A percentile compares a stretch with the other conserved stretches of the same genome.
These are phyloP conservation scores for Chaetomiaceae sp. DNA, from an alignment of 2,329 filamentous ascomycete genomes.

Conservation along the genomic window DNA sequence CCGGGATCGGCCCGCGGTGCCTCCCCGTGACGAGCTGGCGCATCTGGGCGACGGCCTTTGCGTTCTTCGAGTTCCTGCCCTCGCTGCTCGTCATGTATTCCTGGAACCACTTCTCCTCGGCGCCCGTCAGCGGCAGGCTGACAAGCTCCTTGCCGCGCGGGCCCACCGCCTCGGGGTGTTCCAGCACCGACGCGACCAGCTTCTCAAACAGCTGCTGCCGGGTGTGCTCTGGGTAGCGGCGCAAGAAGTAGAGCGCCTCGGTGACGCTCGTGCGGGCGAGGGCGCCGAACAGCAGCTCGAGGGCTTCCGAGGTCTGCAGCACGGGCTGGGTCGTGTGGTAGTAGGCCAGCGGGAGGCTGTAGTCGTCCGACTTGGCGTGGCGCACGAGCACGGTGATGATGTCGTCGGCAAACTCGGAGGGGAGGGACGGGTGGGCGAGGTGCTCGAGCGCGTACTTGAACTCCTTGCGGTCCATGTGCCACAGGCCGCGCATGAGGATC, in stretches of 20 bases:
- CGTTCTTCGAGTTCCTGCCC: slow-evolving; percentile 53
- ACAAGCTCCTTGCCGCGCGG: slow-evolving; percentile 64
- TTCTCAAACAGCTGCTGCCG: slow-evolving; percentile 63
- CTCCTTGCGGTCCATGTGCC: slow-evolving; percentile 69
- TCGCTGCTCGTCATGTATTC: slow-evolving; percentile 61
- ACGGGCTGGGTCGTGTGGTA: slow-evolving; percentile 71
- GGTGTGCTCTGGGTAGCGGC: slow-evolving; percentile 56
- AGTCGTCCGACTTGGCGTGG: slow-evolving; percentile 52
- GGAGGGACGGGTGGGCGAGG: slow-evolving; percentile 73
- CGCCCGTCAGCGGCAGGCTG: slow-evolving; percentile 63
- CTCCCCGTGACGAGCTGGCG: slow-evolving; percentile 24
- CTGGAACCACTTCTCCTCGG: slow-evolving; percentile 72
- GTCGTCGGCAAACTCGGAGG: slow-evolving; percentile 75
- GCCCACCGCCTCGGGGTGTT: slow-evolving; percentile 36
- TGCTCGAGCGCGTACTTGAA: slow-evolving; percentile 68
- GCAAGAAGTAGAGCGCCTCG: slow-evolving; percentile 69
- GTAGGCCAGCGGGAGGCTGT: slow-evolving; percentile 67
- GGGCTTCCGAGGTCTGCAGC: slow-evolving; percentile 57
- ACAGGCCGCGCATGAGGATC: slow-evolving; percentile 76
- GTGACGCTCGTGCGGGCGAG: slow-evolving; percentile 62
- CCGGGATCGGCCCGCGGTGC: slow-evolving; percentile 7
- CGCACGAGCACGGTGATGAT: slow-evolving; percentile 67
- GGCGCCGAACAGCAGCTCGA: slow-evolving; percentile 64
- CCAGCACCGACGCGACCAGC: slow-evolving; percentile 56
- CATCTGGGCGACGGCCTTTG: slow-evolving; percentile 22